These are phyloP conservation scores for Pigoraptor vietnamica DNA, from an alignment of 78 protist genomes.

Conservation along the genomic window DNA sequence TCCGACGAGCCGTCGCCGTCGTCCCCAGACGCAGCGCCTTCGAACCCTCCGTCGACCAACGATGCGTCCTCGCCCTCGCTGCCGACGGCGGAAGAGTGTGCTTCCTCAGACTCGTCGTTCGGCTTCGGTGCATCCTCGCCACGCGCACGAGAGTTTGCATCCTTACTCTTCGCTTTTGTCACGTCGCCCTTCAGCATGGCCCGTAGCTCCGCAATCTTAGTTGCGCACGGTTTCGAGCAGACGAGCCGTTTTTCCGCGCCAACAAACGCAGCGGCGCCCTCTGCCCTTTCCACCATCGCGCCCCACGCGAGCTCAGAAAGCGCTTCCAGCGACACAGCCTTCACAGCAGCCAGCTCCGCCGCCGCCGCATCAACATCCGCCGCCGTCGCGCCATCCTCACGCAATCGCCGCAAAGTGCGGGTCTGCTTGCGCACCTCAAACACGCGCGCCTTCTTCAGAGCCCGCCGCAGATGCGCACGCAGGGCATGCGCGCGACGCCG, in stretches of 20 bases:
- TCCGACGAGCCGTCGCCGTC: not conserved
- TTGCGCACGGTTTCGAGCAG: too few relatives aligned
- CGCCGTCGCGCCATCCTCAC: not conserved
- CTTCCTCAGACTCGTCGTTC: too few relatives aligned
- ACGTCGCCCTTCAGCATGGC: too few relatives aligned
- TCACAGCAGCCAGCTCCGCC: not conserved
- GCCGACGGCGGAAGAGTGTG: too few relatives aligned
- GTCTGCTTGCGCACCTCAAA: not conserved
- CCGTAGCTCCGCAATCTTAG: too few relatives aligned
- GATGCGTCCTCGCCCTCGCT: too few relatives aligned
- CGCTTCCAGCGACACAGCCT: not conserved
- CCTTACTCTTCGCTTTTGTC: too few relatives aligned
- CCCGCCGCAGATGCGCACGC: not conserved
- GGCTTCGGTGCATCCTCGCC: too few relatives aligned
- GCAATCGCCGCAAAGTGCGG: not conserved
- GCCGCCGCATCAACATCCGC: not conserved
- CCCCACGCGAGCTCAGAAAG: not conserved
- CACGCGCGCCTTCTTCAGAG: not conserved
- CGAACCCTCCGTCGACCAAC: too few relatives aligned
- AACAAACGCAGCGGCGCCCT: not conserved
- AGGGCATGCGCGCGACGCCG: not conserved
- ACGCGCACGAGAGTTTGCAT: too few relatives aligned
- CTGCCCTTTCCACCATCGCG: not conserved
- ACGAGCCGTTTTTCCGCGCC: too few relatives aligned
- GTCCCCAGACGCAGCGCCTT: too few relatives aligned